Evolutionary conservation across 306 rosid genomes (phyloP).

Genomic region (Sophora flavescens): DNA sequence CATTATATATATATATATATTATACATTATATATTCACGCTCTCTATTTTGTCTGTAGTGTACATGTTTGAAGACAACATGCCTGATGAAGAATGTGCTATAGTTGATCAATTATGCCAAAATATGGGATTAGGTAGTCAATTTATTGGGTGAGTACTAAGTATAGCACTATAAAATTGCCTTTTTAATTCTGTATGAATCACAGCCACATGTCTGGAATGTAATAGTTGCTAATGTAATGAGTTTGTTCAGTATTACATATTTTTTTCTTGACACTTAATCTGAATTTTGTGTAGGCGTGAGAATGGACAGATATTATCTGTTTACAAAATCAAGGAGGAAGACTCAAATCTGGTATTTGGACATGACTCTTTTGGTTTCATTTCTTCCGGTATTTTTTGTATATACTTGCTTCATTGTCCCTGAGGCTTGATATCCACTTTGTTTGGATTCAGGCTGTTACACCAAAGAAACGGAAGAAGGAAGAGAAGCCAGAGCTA

Average conservation of each 20-base stretch:
- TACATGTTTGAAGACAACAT: not conserved
- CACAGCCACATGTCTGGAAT: not conserved
- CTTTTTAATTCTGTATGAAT: not conserved
- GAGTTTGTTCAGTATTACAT: not conserved
- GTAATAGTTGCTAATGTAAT: not conserved
- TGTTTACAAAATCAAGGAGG: not conserved
- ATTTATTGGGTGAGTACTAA: not conserved
- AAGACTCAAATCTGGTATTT: not conserved
- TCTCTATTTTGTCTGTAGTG: not conserved
- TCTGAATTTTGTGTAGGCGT: not conserved
- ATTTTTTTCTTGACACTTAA: not conserved
- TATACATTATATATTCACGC: no score
- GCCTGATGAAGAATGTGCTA: not conserved
- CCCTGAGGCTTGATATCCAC: not conserved
- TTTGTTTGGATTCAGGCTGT: conserved; percentile 1
- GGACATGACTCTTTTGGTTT: not conserved
- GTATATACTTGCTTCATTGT: not conserved
- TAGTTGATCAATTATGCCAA: not conserved
- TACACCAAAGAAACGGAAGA: conserved; percentile 20
- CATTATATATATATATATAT: no score
- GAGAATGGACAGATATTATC: not conserved
- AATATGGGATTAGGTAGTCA: not conserved
- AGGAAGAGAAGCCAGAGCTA: not conserved
- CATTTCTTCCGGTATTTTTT: not conserved
- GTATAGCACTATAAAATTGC: not conserved